Base-by-base conservation (phyloP, 108 stramenopile genomes). In the Seminavis robusta region DNA sequence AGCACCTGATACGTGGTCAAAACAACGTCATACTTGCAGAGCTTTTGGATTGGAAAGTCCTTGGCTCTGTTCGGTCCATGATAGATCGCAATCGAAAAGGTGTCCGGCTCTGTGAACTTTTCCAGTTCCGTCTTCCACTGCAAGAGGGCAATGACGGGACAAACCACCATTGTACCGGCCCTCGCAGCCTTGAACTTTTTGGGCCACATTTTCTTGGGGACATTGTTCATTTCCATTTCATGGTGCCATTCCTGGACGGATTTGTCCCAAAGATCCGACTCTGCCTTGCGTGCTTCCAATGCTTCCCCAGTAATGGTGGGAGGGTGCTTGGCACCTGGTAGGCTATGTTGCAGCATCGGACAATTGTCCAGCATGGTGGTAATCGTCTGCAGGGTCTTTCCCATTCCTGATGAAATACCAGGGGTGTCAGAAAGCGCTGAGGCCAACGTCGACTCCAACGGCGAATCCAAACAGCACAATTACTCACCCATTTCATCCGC, bases 121-220 rank as follows among this genome's bases (percentile, higher is more conserved):
- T 88, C 87, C 41, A 98, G 94, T 63, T 99, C 98, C 19, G 77
- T 67, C 48, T 84, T 91, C 98, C 98, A 99, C 64, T 99, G 97
- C 27, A 74, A 74, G 36, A 99, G 47, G 4, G 98, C 98, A 39
- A 98, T 94, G 4, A 95, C 84, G 6, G 98, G 98, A 50, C 95
- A 94, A 20, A 99, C 63, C 3, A 99, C 94, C 11, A 99, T 65
- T 6, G 98, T 99, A 7, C 88, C 95, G 9, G 76, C 90, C 7
- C 90, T 71, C 24, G 58, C 74, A 5, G 58, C 77, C 7, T 62
- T 67, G 6, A 44, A 50, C 23, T 77, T 67, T 33, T 76, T 65
- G 32, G 58, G 51, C 3, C 67, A 46, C n/a, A 78, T 43, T 23
- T 74, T 74, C 25, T 79, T 70, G 29, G 83, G 74, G 10, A 89